These are phyloP conservation scores for Pythium sukuiense DNA, from an alignment of 352 stramenopile species.

Conservation along the genomic window DNA sequence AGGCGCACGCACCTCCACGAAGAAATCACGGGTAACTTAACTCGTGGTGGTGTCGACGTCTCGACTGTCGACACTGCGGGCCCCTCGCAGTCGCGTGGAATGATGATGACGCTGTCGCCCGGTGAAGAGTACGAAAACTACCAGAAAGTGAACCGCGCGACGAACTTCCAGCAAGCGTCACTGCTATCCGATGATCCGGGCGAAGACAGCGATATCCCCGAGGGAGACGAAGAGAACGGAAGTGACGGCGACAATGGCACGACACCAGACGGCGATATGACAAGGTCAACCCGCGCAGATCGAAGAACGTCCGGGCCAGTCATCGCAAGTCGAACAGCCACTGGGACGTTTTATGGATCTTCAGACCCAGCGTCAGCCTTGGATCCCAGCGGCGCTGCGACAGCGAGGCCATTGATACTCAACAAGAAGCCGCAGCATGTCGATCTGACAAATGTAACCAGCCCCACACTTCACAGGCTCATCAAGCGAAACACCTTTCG, in stretches of 20 bases:
- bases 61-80: slow-evolving; percentile 30
- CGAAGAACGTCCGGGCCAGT: not conserved
- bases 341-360: too few species aligned
- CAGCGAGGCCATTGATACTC: not conserved
- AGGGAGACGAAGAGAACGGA: slow-evolving; percentile 22
- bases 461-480: slow-evolving; percentile 1
- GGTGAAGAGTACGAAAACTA: slow-evolving; percentile 75
- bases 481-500: slow-evolving; percentile 25
- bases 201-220: slow-evolving; percentile 13
- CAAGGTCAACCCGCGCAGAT: not conserved
- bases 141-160: slow-evolving; percentile 53
- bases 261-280: not conserved
- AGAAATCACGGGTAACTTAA: slow-evolving; percentile 48
- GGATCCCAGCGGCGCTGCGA: too few species aligned
- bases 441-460: not conserved
- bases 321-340: too few species aligned
- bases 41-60: slow-evolving; percentile 30
- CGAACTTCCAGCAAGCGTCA: slow-evolving; percentile 27
- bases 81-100: slow-evolving; percentile 42
- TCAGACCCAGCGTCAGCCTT: not conserved
- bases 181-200: slow-evolving; percentile 34
- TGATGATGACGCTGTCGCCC: slow-evolving; percentile 65
- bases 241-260: too few species aligned
- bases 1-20: slow-evolving; percentile 53
- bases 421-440: not conserved